Evolutionary conservation across 306 rosid species (phyloP).

Genomic region (Astragalus membranaceus): DNA sequence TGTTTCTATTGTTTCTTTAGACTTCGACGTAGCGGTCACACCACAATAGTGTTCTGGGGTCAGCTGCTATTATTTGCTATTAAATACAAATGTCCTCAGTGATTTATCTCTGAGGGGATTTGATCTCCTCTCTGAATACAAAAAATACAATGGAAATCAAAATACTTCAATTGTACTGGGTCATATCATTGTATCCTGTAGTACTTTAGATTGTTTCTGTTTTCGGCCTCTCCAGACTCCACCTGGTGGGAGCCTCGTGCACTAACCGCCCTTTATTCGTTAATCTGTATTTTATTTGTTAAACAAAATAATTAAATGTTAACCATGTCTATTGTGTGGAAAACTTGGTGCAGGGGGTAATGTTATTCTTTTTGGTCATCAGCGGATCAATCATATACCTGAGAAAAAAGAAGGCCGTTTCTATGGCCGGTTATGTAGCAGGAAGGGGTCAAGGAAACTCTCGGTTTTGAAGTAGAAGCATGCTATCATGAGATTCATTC

Average conservation of each 20-base stretch:
- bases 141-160: background rate
- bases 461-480: slow-evolving; percentile 35
- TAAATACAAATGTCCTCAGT: background rate
- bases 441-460: slow-evolving; percentile 58
- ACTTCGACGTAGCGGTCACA: no score
- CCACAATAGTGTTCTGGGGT: no score
- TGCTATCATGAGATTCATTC: slow-evolving; percentile 11
- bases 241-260: no score
- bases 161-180: background rate
- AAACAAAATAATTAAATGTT: slow-evolving; percentile 1
- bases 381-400: slow-evolving; percentile 59
- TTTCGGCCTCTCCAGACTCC: background rate
- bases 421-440: slow-evolving; percentile 41
- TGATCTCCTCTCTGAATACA: background rate
- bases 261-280: background rate
- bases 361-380: slow-evolving; percentile 43
- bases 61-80: background rate
- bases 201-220: background rate
- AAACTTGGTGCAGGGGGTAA: slow-evolving; percentile 44
- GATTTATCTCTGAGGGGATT: background rate
- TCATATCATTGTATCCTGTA: background rate
- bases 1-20: no score
- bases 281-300: slow-evolving; percentile 1
- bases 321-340: background rate
- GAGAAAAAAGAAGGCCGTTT: slow-evolving; percentile 44